phyloP scores from a whole-genome alignment of 179 eudicot species.

The Beta corolliflora region DNA sequence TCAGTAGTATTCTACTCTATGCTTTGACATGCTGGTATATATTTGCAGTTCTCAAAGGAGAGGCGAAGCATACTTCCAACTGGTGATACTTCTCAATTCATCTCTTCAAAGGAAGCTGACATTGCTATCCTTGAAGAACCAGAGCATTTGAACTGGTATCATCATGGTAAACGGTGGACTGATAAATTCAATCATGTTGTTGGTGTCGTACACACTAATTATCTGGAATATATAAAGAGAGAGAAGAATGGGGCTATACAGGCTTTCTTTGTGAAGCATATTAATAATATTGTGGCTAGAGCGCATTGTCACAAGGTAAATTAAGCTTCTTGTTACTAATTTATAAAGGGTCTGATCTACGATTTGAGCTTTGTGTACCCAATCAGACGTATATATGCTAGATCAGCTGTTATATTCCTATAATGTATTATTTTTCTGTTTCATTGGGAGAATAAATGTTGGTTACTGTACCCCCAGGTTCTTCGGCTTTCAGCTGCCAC shows the following conservation, averaged over 20 bases:
- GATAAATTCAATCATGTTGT: constrained; percentile 98
- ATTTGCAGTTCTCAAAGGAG: constrained; percentile 70
- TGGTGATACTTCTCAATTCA: constrained; percentile 90
- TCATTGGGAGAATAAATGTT: constrained; percentile 13
- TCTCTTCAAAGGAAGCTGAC: constrained; percentile 88
- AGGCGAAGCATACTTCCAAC: constrained; percentile 95
- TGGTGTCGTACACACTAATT: constrained; percentile 96
- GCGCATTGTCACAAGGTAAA: constrained; percentile 89
- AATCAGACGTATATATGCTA: not conserved
- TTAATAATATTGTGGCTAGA: constrained; percentile 79
- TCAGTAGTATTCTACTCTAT: not conserved
- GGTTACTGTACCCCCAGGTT: constrained; percentile 48
- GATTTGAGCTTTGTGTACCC: not conserved
- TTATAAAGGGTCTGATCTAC: not conserved
- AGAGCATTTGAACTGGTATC: constrained; percentile 98
- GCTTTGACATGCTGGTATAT: constrained; percentile 15
- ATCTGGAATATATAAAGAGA: constrained; percentile 96
- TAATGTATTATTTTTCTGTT: not conserved
- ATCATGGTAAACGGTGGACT: constrained; percentile 98
- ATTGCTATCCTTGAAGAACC: constrained; percentile 98
- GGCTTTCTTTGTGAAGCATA: constrained; percentile 88
- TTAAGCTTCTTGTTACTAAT: not conserved
- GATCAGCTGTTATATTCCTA: not conserved
- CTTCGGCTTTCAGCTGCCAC: constrained; percentile 99
- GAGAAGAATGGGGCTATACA: constrained; percentile 95